Conservation (phyloP, 805 yeast species). For the Lipomyces yamadae region DNA sequence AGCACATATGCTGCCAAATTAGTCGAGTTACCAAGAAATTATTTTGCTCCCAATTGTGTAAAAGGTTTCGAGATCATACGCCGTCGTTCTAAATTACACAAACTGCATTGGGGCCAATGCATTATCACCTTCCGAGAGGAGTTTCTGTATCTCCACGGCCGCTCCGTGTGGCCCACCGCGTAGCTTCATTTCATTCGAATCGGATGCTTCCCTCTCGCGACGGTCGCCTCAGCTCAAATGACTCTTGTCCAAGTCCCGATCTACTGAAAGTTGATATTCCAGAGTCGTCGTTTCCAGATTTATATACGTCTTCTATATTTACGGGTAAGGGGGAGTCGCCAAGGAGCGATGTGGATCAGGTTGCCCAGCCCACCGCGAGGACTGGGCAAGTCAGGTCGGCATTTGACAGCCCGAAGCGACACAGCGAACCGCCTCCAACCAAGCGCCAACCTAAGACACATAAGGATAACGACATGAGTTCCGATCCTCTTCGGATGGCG, state of each 20-base stretch:
- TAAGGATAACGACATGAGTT: background rate
- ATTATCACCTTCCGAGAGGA: background rate
- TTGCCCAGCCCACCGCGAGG: background rate
- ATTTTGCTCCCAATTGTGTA: background rate
- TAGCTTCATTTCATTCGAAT: constrained; percentile 1
- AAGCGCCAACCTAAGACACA: background rate
- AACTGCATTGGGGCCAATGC: background rate
- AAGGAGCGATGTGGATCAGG: background rate
- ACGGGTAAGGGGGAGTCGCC: constrained; percentile 6
- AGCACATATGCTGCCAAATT: background rate
- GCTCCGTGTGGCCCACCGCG: background rate
- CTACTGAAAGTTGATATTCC: constrained; percentile 16
- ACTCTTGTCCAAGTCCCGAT: background rate
- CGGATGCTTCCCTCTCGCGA: background rate
- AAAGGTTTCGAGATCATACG: no score
- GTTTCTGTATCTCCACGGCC: background rate
- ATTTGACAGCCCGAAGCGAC: background rate
- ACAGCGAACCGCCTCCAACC: background rate
- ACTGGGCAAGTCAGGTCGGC: background rate
- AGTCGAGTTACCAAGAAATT: background rate
- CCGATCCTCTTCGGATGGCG: constrained; percentile 4
- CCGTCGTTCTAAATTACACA: no score
- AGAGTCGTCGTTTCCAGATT: constrained; percentile 18
- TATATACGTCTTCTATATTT: constrained; percentile 13
- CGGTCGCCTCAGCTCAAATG: background rate